These are phyloP conservation scores for Amylocarpus encephaloides DNA, from an alignment of 2,329 filamentous ascomycete species.

Conservation along the genomic window DNA sequence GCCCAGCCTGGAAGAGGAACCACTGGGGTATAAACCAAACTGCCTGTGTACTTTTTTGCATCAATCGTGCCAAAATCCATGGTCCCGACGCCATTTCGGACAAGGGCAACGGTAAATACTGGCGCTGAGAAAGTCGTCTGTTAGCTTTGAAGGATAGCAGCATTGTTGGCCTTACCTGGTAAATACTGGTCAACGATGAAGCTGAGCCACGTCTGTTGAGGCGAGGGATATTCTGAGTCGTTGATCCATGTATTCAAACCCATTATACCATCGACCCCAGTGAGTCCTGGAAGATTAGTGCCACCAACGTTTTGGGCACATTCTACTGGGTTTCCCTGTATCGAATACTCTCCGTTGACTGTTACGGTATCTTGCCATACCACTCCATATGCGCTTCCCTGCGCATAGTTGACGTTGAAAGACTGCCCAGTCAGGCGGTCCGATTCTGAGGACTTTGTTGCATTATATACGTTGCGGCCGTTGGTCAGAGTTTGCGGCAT, in stretches of 20 bases:
- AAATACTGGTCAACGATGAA: constrained; percentile 11
- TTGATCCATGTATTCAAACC: constrained; percentile 35
- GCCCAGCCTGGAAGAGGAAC: constrained; percentile 34
- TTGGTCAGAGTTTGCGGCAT: constrained; percentile 10
- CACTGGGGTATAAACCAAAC: constrained; percentile 42
- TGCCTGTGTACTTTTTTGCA: constrained; percentile 43
- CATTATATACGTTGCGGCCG: constrained; percentile 13
- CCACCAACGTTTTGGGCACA: constrained; percentile 15
- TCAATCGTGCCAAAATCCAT: constrained; percentile 52
- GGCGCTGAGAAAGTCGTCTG: constrained; percentile 27
- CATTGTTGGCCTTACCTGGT: constrained; percentile 2
- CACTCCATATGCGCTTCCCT: constrained; percentile 12
- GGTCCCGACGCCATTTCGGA: constrained; percentile 38
- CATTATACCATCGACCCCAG: constrained; percentile 26
- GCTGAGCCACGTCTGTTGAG: constrained; percentile 18
- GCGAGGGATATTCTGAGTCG: constrained; percentile 16
- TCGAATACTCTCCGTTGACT: constrained; percentile 9
- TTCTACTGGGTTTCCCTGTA: constrained; percentile 15
- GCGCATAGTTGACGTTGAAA: constrained; percentile 12
- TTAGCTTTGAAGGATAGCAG: not conserved
- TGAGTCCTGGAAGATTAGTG: constrained; percentile 9
- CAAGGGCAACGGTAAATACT: constrained; percentile 48
- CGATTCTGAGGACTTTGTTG: constrained; percentile 6
- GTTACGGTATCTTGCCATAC: constrained; percentile 17
- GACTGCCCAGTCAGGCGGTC: constrained; percentile 14